Percentiles rank a stretch among this genome's conserved stretches.
Conservation (phyloP, 805 yeast genomes). For the Zygotorulaspora chibaensis region DNA sequence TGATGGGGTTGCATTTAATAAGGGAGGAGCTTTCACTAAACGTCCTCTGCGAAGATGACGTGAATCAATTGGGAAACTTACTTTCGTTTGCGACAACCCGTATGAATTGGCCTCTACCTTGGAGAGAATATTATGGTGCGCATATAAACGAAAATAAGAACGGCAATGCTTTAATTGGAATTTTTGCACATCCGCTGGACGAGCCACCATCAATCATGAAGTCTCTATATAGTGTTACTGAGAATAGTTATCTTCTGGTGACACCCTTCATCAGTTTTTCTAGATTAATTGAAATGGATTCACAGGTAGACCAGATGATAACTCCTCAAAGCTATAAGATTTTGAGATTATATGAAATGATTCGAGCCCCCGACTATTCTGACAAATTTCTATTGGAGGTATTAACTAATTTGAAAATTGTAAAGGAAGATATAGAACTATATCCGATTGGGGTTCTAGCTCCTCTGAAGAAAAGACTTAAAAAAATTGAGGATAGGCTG, state of each 20-base stretch:
- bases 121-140: constrained; percentile 55
- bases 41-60: constrained; percentile 37
- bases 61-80: constrained; percentile 45
- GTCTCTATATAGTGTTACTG: constrained; percentile 39
- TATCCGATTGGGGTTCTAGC: constrained; percentile 69
- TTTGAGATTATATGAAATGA: constrained; percentile 56
- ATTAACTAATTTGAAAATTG: constrained; percentile 55
- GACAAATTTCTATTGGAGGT: constrained; percentile 54
- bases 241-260: constrained; percentile 26
- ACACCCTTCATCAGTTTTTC: constrained; percentile 60
- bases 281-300: constrained; percentile 56
- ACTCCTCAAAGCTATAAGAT: constrained; percentile 65
- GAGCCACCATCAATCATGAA: constrained; percentile 38
- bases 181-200: constrained; percentile 31
- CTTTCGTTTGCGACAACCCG: constrained; percentile 58
- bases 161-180: constrained; percentile 3
- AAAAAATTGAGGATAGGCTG: constrained; percentile 49
- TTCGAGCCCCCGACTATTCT: constrained; percentile 51
- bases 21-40: constrained; percentile 72
- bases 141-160: background rate
- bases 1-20: constrained; percentile 66
- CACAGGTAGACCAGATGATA: constrained; percentile 49
- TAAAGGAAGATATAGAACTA: constrained; percentile 51
- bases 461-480: constrained; percentile 61
- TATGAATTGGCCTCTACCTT: constrained; percentile 69